Percentiles rank a stretch among this genome's conserved stretches.
Evolutionary conservation across 208 protist species (phyloP).

Genomic region (Sergeia podlipaevii): DNA sequence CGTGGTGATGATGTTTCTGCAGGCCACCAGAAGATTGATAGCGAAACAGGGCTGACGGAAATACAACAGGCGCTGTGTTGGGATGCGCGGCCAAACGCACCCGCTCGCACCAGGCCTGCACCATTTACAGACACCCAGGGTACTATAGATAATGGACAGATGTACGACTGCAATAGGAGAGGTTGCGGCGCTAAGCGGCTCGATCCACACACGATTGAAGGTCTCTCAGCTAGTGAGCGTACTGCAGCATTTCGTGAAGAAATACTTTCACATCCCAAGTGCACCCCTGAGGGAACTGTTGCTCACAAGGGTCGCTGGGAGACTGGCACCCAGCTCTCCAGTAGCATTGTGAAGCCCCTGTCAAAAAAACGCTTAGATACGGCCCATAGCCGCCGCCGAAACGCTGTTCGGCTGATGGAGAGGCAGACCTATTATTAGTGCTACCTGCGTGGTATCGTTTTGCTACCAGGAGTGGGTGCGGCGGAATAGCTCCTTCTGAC

Average conservation of each 20-base stretch:
- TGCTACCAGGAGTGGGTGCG: too few species aligned
- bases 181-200: too few species aligned
- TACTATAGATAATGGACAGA: too few species aligned
- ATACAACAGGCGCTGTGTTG: conserved; percentile 67
- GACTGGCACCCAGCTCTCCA: conserved; percentile 45
- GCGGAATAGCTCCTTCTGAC: too few species aligned
- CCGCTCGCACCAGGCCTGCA: not conserved
- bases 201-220: conserved; percentile 16
- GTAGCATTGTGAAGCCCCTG: conserved; percentile 14
- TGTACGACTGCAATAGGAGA: too few species aligned
- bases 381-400: conserved; percentile 10
- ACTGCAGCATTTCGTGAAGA: conserved; percentile 31
- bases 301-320: conserved; percentile 36
- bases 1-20: not conserved
- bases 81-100: conserved; percentile 36
- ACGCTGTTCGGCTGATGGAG: conserved; percentile 16
- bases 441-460: too few species aligned
- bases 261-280: conserved; percentile 51
- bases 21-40: conserved; percentile 46
- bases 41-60: conserved; percentile 53
- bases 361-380: not conserved
- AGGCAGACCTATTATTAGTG: conserved; percentile 4
- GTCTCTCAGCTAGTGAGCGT: conserved; percentile 34
- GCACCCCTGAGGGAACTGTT: conserved; percentile 29
- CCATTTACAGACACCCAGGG: too few species aligned